Conservation (phyloP, 2,329 filamentous ascomycete species). For the Cercospora nicotianae region DNA sequence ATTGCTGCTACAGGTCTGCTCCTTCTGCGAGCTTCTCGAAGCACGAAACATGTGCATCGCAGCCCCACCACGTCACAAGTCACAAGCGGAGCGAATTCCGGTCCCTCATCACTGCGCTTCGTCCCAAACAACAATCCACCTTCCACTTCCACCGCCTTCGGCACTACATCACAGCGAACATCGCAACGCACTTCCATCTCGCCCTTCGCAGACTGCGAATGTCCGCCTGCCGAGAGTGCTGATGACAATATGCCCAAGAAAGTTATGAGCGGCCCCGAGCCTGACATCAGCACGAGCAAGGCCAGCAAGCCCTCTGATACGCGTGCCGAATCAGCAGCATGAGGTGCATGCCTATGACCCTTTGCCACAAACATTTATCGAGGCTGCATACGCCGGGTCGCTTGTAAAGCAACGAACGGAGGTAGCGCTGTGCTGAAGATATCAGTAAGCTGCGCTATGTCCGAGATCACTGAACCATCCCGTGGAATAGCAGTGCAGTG, state of each 20-base stretch:
- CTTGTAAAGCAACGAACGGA: not conserved
- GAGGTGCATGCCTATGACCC: not conserved
- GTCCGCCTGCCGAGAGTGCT: not conserved
- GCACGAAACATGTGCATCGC: not conserved
- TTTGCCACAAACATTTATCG: not conserved
- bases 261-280: not conserved
- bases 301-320: not conserved
- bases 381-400: not conserved
- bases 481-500: not conserved
- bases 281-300: not conserved
- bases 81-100: not conserved
- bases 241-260: not conserved
- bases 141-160: not conserved
- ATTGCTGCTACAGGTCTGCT: not conserved
- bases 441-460: not conserved
- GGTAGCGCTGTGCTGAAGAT: not conserved
- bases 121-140: not conserved
- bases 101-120: not conserved
- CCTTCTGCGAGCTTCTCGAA: slow-evolving; percentile 8
- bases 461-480: not conserved
- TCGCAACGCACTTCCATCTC: not conserved
- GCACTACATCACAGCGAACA: not conserved
- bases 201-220: not conserved
- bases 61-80: not conserved
- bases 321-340: not conserved